Evolutionary conservation across 208 protist species (phyloP), one percentile per base, ranked within the genome.

Genomic region (Naegleria gruberi): DNA sequence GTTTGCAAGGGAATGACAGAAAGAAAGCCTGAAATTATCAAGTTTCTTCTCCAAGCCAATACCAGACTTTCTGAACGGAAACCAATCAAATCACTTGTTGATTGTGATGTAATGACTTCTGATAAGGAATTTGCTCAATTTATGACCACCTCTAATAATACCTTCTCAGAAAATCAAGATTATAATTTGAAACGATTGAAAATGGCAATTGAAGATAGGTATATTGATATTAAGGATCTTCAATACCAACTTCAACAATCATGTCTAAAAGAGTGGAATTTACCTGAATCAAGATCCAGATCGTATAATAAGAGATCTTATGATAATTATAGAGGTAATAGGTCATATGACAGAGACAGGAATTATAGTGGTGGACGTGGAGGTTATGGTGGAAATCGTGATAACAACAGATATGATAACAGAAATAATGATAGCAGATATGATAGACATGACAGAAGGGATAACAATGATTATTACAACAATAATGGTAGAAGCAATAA

Each of bases 1-100:
- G 34, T 93, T 73, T 87, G 91, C 43, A 92, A 92, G 34, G 57
- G 46, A 19, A 42, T 88, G 4, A 65, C 6, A 88, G 45, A 30
- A 40, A 37, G n/a, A 30, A 57, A 65, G 6, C 45, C 84, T 42
- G 2, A 26, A 15, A 40, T 88, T 43, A 30, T 65, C 23, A 57
- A 65, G 2, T 88, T 41, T 65, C 41, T 88, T 23, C 65, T 88
- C 17, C 12, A 17, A 19, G 6, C 41, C 0, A 88, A 88, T 4
- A 10, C 46, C 57, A 41, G 65, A 17, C 37, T 87, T n/a, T 15
- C 43, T 23, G 5, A 46, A 40, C 47, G 55, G 26, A 34, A 87
- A 51, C 8, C 41, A 15, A 77, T 77, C 8, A 65, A 17, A 43
- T 41, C 44, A 15, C 8, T 88, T 1, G 45, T 88, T 19, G 30